Evolutionary conservation across 2,329 filamentous ascomycete species (phyloP).

Genomic region (Calonectria pseudoturangicola): DNA sequence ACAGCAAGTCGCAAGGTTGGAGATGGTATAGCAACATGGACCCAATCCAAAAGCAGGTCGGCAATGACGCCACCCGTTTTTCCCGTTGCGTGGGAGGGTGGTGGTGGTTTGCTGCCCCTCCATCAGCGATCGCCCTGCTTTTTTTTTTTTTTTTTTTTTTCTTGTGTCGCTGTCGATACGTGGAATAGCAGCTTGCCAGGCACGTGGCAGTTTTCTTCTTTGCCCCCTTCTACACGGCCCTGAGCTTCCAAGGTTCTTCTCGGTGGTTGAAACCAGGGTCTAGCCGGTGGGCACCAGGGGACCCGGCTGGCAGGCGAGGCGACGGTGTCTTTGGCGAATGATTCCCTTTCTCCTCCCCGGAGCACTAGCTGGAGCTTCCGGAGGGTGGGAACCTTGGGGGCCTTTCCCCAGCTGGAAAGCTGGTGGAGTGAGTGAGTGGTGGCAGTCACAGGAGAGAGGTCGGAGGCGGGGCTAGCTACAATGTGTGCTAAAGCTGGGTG

Average conservation of each 20-base stretch:
- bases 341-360: background rate
- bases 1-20: slow-evolving; percentile 13
- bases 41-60: slow-evolving; percentile 1
- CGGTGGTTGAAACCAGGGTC: slow-evolving; percentile 15
- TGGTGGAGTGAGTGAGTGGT: slow-evolving; percentile 3
- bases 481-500: background rate
- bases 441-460: background rate
- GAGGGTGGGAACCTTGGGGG: slow-evolving; percentile 24
- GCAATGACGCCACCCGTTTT: slow-evolving; percentile 25
- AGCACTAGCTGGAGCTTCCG: slow-evolving; percentile 21
- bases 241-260: slow-evolving; percentile 28
- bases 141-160: slow-evolving; percentile 1
- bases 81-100: slow-evolving; percentile 9
- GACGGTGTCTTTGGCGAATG: slow-evolving; percentile 2
- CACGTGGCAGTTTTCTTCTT: slow-evolving; percentile 24
- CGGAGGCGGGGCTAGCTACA: background rate
- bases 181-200: slow-evolving; percentile 12
- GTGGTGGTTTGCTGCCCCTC: slow-evolving; percentile 14
- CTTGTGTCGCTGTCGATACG: background rate
- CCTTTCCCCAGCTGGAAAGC: slow-evolving; percentile 17
- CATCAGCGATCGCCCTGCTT: slow-evolving; percentile 1
- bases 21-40: slow-evolving; percentile 12
- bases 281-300: background rate
- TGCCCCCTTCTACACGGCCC: background rate
- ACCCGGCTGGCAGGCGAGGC: slow-evolving; percentile 20